Evolutionary conservation across 2,329 filamentous ascomycete species (phyloP).

Genomic region (Dactylonectria macrodidyma): DNA sequence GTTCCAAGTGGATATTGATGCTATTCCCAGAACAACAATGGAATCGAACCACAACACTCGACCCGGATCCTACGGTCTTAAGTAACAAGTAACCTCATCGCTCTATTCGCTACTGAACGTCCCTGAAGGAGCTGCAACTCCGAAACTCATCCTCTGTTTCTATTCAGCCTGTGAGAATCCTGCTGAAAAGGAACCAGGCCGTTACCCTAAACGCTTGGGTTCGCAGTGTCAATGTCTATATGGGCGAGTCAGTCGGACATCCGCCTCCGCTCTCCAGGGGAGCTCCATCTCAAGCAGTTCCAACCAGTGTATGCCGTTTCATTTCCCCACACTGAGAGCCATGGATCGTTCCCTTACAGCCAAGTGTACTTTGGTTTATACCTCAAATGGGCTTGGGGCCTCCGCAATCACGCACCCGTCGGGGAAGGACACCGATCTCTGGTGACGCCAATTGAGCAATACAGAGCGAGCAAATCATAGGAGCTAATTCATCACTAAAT

Average conservation of each 20-base stretch:
- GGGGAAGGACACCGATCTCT: not conserved
- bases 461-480: no score
- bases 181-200: not conserved
- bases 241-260: constrained; percentile 31
- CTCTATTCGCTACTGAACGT: not conserved
- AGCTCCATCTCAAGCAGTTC: constrained; percentile 4
- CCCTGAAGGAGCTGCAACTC: not conserved
- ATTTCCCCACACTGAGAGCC: constrained; percentile 18
- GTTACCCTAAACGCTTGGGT: not conserved
- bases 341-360: not conserved
- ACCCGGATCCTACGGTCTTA: not conserved
- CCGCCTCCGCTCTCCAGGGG: constrained; percentile 35
- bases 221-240: constrained; percentile 2
- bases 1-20: not conserved
- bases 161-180: not conserved
- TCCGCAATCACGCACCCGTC: constrained; percentile 11
- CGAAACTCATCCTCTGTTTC: not conserved
- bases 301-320: not conserved
- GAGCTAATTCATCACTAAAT: no score
- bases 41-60: not conserved
- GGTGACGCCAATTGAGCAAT: no score
- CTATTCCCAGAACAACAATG: not conserved
- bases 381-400: constrained; percentile 3
- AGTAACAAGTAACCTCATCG: not conserved
- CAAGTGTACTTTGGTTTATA: not conserved